A percentile compares a stretch with the other conserved stretches of the same genome.
Evolutionary conservation across 805 yeast genomes (phyloP).

Genomic region (Yarrowia hollandica): DNA sequence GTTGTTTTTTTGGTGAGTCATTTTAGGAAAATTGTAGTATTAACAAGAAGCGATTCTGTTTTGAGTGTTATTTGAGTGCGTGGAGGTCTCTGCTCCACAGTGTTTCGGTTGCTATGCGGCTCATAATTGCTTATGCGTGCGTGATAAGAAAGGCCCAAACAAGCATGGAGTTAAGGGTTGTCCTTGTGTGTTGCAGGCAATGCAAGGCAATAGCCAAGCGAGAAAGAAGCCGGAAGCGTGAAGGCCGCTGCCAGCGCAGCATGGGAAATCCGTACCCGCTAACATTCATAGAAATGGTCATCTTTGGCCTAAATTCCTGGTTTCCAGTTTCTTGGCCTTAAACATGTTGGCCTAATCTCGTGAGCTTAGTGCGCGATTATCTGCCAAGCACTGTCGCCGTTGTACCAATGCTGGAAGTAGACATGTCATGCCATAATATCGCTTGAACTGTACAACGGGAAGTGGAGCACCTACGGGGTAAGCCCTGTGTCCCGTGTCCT

Average conservation of each 20-base stretch:
- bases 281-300: too few relatives aligned
- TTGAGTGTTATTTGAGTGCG: slow-evolving; percentile 1
- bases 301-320: too few relatives aligned
- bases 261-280: too few relatives aligned
- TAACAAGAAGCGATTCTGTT: neutral
- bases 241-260: too few relatives aligned
- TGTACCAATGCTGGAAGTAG: neutral
- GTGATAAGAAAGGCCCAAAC: slow-evolving; percentile 1
- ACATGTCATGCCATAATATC: neutral
- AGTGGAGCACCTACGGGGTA: too few relatives aligned
- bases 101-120: slow-evolving; percentile 23
- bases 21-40: neutral
- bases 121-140: slow-evolving; percentile 24
- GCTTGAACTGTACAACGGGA: too few relatives aligned
- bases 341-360: neutral
- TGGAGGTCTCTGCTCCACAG: neutral
- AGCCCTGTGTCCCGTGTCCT: too few relatives aligned
- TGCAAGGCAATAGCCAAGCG: neutral
- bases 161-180: neutral
- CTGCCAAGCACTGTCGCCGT: slow-evolving; percentile 6
- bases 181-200: neutral
- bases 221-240: too few relatives aligned
- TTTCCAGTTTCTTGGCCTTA: too few relatives aligned
- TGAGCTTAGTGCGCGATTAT: slow-evolving; percentile 27
- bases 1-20: slow-evolving; percentile 11